A percentile compares a stretch with the other conserved stretches of the same genome.
These are phyloP conservation scores for Amphibolis antarctica DNA, from an alignment of 106 monocot species.

Conservation along the genomic window DNA sequence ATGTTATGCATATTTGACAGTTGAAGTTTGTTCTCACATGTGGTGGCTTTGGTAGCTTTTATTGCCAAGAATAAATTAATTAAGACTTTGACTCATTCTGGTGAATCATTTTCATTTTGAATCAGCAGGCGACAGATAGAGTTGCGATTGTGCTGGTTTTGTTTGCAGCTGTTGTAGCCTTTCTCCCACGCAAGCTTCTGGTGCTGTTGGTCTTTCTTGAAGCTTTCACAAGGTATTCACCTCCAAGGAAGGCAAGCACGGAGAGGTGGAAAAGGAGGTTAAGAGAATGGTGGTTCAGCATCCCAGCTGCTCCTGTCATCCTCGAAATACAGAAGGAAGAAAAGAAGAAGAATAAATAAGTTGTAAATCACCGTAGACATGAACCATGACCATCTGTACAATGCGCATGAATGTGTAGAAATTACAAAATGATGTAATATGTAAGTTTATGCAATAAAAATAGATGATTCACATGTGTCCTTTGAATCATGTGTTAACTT, in stretches of 20 bases:
- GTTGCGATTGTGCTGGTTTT: conserved; percentile 39
- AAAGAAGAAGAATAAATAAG: conserved; percentile 43
- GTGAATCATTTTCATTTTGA: background rate
- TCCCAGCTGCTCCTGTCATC: conserved; percentile 82
- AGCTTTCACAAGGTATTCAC: conserved; percentile 62
- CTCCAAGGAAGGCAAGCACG: conserved; percentile 53
- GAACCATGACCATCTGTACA: background rate
- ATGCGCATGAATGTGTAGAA: too few relatives aligned
- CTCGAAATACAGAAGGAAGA: conserved; percentile 50
- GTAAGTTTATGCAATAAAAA: too few relatives aligned
- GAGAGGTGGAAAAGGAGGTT: conserved; percentile 70
- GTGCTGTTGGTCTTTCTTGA: conserved; percentile 55
- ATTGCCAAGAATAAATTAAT: too few relatives aligned
- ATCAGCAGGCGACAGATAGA: conserved; percentile 50
- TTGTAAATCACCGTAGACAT: background rate
- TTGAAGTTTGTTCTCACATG: background rate
- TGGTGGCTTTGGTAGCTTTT: too few relatives aligned
- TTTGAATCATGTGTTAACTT: too few relatives aligned
- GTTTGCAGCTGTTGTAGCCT: conserved; percentile 28
- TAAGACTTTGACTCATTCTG: background rate
- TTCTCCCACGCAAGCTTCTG: conserved; percentile 42
- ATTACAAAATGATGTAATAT: too few relatives aligned
- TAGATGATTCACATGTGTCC: too few relatives aligned
- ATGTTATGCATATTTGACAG: too few relatives aligned
- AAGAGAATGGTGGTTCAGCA: conserved; percentile 93